Percentiles rank a stretch among this genome's conserved stretches.
Conservation (phyloP, 371 early-diverging fungal genomes). For the Apophysomyces sp. region DNA sequence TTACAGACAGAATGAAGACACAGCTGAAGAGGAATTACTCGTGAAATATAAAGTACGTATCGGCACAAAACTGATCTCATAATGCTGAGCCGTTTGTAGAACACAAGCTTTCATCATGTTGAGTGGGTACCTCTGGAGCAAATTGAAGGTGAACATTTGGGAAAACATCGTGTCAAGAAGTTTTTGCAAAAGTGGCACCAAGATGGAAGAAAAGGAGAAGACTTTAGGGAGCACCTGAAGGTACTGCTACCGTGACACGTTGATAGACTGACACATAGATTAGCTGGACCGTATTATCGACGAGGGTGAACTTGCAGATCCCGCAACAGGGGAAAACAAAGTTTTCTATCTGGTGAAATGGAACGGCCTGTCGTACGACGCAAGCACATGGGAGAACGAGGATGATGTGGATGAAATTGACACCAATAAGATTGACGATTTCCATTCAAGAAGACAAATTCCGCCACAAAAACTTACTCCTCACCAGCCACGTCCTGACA, state of each 20-base stretch:
- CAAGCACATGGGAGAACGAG: slow-evolving; percentile 82
- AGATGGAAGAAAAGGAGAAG: slow-evolving; percentile 47
- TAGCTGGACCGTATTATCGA: slow-evolving; percentile 82
- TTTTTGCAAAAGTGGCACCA: slow-evolving; percentile 64
- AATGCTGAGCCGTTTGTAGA: slow-evolving; percentile 12
- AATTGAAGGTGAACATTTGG: slow-evolving; percentile 65
- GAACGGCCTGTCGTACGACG: slow-evolving; percentile 83
- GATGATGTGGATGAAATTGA: slow-evolving; percentile 61
- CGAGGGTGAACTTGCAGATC: slow-evolving; percentile 69
- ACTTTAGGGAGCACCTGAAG: slow-evolving; percentile 45
- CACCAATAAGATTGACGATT: slow-evolving; percentile 44
- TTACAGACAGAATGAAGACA: slow-evolving; percentile 40
- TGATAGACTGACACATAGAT: not conserved
- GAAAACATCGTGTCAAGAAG: slow-evolving; percentile 73
- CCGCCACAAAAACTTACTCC: slow-evolving; percentile 41
- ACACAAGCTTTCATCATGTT: slow-evolving; percentile 75
- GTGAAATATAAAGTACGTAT: slow-evolving; percentile 70
- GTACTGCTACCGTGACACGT: slow-evolving; percentile 13
- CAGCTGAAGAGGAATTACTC: slow-evolving; percentile 38
- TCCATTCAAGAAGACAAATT: slow-evolving; percentile 39
- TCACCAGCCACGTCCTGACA: slow-evolving; percentile 46
- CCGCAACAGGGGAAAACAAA: slow-evolving; percentile 45
- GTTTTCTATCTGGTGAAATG: slow-evolving; percentile 89
- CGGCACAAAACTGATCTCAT: not conserved
- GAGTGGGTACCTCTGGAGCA: slow-evolving; percentile 72